Evolutionary conservation across 2,329 filamentous ascomycete genomes (phyloP).

Genomic region (Fusarium continuum): DNA sequence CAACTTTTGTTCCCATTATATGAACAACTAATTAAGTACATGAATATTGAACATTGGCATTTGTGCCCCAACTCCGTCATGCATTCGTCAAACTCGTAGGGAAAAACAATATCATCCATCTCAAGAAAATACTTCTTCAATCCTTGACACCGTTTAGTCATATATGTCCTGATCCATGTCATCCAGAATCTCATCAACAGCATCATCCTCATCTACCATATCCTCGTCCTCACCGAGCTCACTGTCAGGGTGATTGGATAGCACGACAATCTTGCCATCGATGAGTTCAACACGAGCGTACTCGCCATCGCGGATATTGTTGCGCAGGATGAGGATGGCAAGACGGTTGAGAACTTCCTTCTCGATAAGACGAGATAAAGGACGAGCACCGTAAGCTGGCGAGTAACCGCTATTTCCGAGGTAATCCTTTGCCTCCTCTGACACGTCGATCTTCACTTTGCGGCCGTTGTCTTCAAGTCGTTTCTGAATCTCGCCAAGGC

Average conservation of each 20-base stretch:
- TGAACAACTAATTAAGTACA: conserved; percentile 16
- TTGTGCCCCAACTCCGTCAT: conserved; percentile 26
- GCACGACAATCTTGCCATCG: conserved; percentile 80
- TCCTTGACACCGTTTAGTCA: conserved; percentile 44
- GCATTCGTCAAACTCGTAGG: conserved; percentile 26
- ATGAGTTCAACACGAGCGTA: conserved; percentile 79
- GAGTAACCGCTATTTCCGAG: conserved; percentile 92
- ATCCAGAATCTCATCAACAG: conserved; percentile 71
- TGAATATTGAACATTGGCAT: conserved; percentile 5
- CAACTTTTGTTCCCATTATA: conserved; percentile 13
- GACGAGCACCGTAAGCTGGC: conserved; percentile 92
- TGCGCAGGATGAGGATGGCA: conserved; percentile 89
- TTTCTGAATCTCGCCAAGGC: conserved; percentile 88
- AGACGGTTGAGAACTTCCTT: conserved; percentile 95
- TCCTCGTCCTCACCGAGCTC: conserved; percentile 72
- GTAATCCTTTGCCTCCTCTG: conserved; percentile 89
- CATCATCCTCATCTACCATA: conserved; percentile 78
- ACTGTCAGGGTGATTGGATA: conserved; percentile 80
- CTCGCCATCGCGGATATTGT: conserved; percentile 87
- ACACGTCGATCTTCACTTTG: conserved; percentile 85
- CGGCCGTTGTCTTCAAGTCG: conserved; percentile 85
- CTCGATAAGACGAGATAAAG: conserved; percentile 89
- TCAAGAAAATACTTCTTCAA: conserved; percentile 2
- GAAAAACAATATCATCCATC: conserved; percentile 6
- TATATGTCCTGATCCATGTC: conserved; percentile 70